These are phyloP conservation scores for Jaltomata sinuosa DNA, from an alignment of 257 asterid species.

Conservation along the genomic window DNA sequence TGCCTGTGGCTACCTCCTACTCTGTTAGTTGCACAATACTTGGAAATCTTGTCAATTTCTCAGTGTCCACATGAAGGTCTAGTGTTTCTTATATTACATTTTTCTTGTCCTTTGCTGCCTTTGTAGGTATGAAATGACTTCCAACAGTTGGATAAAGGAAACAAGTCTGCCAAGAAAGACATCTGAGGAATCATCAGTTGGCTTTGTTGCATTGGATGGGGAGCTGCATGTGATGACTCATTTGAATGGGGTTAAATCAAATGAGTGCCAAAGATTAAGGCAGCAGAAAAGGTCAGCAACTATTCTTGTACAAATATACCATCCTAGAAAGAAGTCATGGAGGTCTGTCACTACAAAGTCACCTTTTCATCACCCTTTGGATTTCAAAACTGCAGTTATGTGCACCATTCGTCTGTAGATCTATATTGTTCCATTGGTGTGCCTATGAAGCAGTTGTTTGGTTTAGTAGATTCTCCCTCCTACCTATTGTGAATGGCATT, in stretches of 20 bases:
- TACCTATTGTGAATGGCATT: neutral
- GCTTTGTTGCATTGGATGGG: constrained; percentile 62
- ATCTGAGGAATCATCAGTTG: constrained; percentile 47
- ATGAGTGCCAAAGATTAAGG: constrained; percentile 32
- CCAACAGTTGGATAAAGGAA: constrained; percentile 65
- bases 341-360: constrained; percentile 46
- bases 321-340: constrained; percentile 67
- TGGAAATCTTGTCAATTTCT: neutral
- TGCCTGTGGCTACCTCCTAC: neutral
- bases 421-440: neutral
- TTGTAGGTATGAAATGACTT: constrained; percentile 47
- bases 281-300: constrained; percentile 53
- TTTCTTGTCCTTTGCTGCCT: neutral
- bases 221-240: constrained; percentile 58
- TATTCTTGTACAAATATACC: constrained; percentile 56
- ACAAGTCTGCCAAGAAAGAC: constrained; percentile 56
- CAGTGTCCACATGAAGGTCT: neutral
- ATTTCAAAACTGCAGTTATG: constrained; percentile 63
- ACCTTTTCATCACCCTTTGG: constrained; percentile 51
- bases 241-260: constrained; percentile 19
- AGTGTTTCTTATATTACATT: neutral
- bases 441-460: neutral
- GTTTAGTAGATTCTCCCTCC: neutral
- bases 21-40: neutral
- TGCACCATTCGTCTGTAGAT: constrained; percentile 63